Percentiles rank a stretch among this genome's conserved stretches.
phyloP scores from a whole-genome alignment of 768 basidiomycete species.

The Trametes cubensis region DNA sequence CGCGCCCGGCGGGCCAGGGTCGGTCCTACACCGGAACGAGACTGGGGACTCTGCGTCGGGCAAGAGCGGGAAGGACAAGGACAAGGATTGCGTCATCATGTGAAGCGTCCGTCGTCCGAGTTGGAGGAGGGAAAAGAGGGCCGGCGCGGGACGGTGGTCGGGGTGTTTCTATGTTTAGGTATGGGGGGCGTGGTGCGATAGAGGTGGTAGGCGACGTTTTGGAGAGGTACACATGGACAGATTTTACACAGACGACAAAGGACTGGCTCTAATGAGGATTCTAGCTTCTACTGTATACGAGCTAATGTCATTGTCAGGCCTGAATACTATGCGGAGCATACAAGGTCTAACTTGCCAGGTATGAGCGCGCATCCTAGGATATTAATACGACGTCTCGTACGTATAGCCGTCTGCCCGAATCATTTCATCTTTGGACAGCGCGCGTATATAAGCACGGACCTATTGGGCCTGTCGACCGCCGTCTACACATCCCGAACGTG shows the following conservation, averaged over 20 bases:
- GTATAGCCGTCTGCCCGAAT: too few species aligned
- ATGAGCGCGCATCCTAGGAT: too few species aligned
- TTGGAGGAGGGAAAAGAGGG: neutral
- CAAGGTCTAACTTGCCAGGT: too few species aligned
- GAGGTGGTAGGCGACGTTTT: neutral
- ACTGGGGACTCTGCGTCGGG: conserved; percentile 40
- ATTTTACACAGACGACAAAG: conserved; percentile 5
- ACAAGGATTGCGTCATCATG: conserved; percentile 91
- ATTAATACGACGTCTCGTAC: too few species aligned
- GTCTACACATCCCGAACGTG: too few species aligned
- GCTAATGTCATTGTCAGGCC: conserved; percentile 1
- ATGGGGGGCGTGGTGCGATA: neutral
- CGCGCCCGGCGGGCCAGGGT: conserved; percentile 61
- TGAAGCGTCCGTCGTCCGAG: conserved; percentile 38
- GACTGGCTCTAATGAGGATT: conserved; percentile 16
- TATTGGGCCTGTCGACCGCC: too few species aligned
- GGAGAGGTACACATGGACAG: conserved; percentile 5
- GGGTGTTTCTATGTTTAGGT: too few species aligned
- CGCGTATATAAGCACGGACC: too few species aligned
- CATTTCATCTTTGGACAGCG: too few species aligned
- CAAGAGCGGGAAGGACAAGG: conserved; percentile 71
- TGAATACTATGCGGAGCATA: neutral
- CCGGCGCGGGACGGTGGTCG: neutral
- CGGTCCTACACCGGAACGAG: conserved; percentile 59
- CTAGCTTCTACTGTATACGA: conserved; percentile 17